Evolutionary conservation across 2,329 filamentous ascomycete genomes (phyloP).

Genomic region (Penicillium brasilianum): DNA sequence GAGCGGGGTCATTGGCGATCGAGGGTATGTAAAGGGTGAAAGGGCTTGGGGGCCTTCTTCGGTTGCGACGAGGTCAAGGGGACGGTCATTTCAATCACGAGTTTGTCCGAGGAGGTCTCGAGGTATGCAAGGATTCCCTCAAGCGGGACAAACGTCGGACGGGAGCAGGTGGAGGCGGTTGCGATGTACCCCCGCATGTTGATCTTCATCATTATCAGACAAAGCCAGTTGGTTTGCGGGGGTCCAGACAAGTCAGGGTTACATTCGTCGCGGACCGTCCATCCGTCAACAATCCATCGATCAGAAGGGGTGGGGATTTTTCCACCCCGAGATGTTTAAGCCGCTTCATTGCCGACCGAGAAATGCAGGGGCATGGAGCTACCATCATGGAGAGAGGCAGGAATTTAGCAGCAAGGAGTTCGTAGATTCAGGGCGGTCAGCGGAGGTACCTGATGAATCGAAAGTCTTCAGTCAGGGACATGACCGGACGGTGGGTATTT

Average conservation of each 20-base stretch:
- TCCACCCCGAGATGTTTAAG: not conserved
- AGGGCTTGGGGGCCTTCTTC: not conserved
- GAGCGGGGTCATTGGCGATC: not conserved
- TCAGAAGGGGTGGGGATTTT: no score
- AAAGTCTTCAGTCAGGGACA: no score
- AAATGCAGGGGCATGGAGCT: no score
- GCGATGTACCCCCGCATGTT: not conserved
- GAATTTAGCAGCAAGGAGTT: no score
- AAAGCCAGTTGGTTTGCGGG: not conserved
- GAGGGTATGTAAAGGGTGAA: not conserved
- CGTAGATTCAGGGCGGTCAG: no score
- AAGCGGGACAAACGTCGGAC: not conserved
- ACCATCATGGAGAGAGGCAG: no score
- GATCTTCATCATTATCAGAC: not conserved
- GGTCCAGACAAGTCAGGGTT: not conserved
- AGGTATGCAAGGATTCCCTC: not conserved
- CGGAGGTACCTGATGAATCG: no score
- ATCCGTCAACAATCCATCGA: not conserved
- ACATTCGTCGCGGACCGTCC: not conserved
- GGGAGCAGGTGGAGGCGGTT: not conserved
- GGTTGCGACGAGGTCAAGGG: not conserved
- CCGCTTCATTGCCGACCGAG: not conserved
- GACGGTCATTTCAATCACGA: not conserved
- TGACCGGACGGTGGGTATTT: no score
- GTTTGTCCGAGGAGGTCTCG: not conserved